phyloP scores from a whole-genome alignment of 441 rosid genomes.

The Sinapis alba region DNA sequence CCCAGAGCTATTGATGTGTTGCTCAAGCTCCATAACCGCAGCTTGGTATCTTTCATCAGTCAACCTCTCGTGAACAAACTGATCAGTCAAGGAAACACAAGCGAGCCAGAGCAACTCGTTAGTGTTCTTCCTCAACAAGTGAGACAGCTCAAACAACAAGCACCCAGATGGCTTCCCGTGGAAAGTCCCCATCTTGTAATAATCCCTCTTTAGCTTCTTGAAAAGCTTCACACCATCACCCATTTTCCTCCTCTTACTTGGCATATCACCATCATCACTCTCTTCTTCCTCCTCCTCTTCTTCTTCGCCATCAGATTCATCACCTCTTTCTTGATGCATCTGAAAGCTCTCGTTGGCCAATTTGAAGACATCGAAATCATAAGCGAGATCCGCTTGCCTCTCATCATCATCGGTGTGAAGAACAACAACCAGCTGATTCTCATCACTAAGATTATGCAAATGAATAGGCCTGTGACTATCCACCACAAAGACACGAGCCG shows the following conservation, averaged over 20 bases:
- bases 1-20: slow-evolving; percentile 84
- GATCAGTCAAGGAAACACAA: slow-evolving; percentile 91
- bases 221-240: slow-evolving; percentile 58
- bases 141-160: slow-evolving; percentile 79
- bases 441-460: slow-evolving; percentile 77
- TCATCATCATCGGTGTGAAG: slow-evolving; percentile 85
- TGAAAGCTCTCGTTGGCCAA: slow-evolving; percentile 65
- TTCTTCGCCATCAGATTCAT: not conserved
- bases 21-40: slow-evolving; percentile 97
- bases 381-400: slow-evolving; percentile 77
- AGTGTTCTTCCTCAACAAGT: slow-evolving; percentile 78
- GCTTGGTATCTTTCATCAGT: slow-evolving; percentile 95
- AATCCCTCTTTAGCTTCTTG: slow-evolving; percentile 72
- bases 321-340: slow-evolving; percentile 20
- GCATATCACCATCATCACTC: slow-evolving; percentile 48
- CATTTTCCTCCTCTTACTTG: slow-evolving; percentile 64
- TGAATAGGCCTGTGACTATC: slow-evolving; percentile 96
- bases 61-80: slow-evolving; percentile 92
- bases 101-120: slow-evolving; percentile 95
- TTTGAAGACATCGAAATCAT: slow-evolving; percentile 74
- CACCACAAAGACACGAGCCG: slow-evolving; percentile 72
- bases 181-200: slow-evolving; percentile 83
- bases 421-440: slow-evolving; percentile 77
- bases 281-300: slow-evolving; percentile 37
- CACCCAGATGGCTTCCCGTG: slow-evolving; percentile 98